Percentiles rank a stretch among this genome's conserved stretches.
Conservation (phyloP, 2,329 filamentous ascomycete species). For the Hymenoscyphus repandus region DNA sequence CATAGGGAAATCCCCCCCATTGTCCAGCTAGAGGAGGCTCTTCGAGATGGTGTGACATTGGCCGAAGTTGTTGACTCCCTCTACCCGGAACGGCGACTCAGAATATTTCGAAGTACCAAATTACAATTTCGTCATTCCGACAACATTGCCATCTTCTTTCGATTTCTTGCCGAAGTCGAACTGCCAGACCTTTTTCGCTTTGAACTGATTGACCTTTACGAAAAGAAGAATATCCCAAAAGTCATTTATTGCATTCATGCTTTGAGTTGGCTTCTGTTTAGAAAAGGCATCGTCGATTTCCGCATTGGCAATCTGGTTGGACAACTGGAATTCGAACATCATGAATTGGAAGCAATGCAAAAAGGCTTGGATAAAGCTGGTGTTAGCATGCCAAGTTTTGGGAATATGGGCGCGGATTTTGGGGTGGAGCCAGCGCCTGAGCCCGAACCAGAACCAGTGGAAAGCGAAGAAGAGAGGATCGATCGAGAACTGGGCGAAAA, state of each 20-base stretch:
- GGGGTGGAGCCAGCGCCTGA: conserved; percentile 76
- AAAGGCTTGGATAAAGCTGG: conserved; percentile 95
- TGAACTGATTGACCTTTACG: conserved; percentile 94
- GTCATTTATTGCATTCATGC: conserved; percentile 99
- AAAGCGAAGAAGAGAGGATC: conserved; percentile 86
- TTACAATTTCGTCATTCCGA: conserved; percentile 95
- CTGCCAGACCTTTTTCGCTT: conserved; percentile 95
- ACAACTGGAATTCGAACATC: conserved; percentile 94
- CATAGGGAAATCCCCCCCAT: conserved; percentile 83
- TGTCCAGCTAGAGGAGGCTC: conserved; percentile 85
- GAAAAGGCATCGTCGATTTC: conserved; percentile 92
- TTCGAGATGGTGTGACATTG: conserved; percentile 88
- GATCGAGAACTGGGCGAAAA: conserved; percentile 76
- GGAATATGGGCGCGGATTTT: conserved; percentile 94
- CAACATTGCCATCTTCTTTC: conserved; percentile 95
- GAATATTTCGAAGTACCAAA: conserved; percentile 80
- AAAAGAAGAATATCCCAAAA: conserved; percentile 99
- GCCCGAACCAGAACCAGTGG: conserved; percentile 61
- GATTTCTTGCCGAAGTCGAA: conserved; percentile 85
- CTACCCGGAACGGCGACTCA: conserved; percentile 67
- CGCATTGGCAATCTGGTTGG: conserved; percentile 95
- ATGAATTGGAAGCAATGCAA: conserved; percentile 94
- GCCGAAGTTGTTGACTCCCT: conserved; percentile 91
- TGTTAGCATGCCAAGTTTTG: conserved; percentile 94
- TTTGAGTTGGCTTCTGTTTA: conserved; percentile 92